Evolutionary conservation across 495 filamentous ascomycete species (phyloP), one percentile per base, ranked within the genome.

Genomic region (Cercophora newfieldiana): DNA sequence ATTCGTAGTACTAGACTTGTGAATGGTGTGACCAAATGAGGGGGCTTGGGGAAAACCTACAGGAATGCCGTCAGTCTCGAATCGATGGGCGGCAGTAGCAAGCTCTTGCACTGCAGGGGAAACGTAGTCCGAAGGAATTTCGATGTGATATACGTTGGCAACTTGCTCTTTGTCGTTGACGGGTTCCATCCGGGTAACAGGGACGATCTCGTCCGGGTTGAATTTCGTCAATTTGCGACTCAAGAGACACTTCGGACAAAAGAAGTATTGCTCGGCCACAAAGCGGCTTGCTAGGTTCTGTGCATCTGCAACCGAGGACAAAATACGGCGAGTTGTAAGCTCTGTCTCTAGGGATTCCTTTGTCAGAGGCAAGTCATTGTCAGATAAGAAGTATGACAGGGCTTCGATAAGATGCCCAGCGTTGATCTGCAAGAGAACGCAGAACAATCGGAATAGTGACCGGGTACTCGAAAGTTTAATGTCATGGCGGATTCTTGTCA

Each of bases 361-460:
- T 16, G 16, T 26, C 1, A 26, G n/a, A 6, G 29, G 25, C 25
- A 30, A 4, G 22, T 24, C n/a, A 24, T 28, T 14, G 22, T 56
- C 53, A 28, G n/a, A 24, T 3, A 56, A 14, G 53, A 26, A n/a
- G 8, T 28, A 29, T n/a, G 53, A 56, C 24, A 56, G 3, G 1
- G 53, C 3, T 28, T 56, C 53, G 53, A 56, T 56, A 30, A 56
- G 53, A 26, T 26, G 53, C 0, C 53, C 53, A 7, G 53, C 53
- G 53, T 29, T 24, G 24, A 56, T 56, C n/a, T 56, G 53, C 21
- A 56, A 30, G 18, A 56, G 53, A 28, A 56, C n/a, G 53, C 53
- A 56, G 2, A 56, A 56, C 24, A 56, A 24, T 12, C 53, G 53
- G 24, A 56, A 29, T 7, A 28, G 18, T 14, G 53, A 56, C 10